phyloP scores from a whole-genome alignment of 352 stramenopile species.

The Phytophthora fragariaefolia region DNA sequence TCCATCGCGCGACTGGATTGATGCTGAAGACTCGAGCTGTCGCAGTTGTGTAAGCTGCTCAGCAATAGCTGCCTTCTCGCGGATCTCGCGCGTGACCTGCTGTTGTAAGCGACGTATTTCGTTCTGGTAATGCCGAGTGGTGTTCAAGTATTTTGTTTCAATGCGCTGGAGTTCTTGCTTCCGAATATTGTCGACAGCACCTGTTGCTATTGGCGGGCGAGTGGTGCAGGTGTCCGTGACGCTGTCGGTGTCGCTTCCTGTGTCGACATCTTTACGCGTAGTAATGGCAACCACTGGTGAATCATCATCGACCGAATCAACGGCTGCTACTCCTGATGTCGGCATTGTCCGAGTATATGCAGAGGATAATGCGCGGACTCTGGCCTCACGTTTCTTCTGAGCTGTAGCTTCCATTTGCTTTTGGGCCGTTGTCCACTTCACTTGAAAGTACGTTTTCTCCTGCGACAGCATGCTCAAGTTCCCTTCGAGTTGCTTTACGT shows the following conservation, averaged over 20 bases:
- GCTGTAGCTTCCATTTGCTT: constrained; percentile 51
- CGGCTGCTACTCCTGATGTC: neutral
- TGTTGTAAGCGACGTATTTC: constrained; percentile 72
- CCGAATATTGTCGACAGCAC: neutral
- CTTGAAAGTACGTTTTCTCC: constrained; percentile 54
- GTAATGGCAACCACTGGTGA: constrained; percentile 1
- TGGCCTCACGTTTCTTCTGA: constrained; percentile 51
- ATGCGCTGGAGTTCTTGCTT: constrained; percentile 17
- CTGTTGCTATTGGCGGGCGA: constrained; percentile 26
- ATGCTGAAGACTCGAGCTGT: constrained; percentile 9
- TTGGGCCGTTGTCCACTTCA: constrained; percentile 52
- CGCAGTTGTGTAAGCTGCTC: constrained; percentile 52
- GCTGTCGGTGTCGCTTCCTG: constrained; percentile 45
- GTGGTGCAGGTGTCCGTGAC: constrained; percentile 30
- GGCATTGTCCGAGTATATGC: constrained; percentile 32
- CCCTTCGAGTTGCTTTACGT: constrained; percentile 54
- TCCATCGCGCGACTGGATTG: constrained; percentile 9
- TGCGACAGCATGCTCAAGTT: constrained; percentile 57
- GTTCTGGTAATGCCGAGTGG: constrained; percentile 64
- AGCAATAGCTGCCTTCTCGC: constrained; percentile 51
- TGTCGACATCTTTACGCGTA: neutral
- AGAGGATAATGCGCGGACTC: constrained; percentile 56
- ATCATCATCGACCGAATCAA: neutral
- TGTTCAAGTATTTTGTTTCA: constrained; percentile 43
- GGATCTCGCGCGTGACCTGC: constrained; percentile 61